Evolutionary conservation across 305 asterid species (phyloP), one percentile per base, ranked within the genome.

Genomic region (Rubia balearica): DNA sequence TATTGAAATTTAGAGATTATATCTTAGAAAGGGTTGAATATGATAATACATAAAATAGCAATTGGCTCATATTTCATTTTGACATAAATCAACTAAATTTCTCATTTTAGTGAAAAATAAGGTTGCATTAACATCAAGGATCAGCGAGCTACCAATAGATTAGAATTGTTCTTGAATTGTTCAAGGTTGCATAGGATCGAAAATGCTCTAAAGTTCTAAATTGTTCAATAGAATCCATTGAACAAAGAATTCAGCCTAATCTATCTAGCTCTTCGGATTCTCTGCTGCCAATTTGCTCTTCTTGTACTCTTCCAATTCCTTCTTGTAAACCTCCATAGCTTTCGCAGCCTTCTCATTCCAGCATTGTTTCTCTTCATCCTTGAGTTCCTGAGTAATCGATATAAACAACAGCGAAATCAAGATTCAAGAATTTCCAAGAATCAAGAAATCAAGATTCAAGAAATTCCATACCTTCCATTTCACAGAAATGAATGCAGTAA

Each of bases 321-420:
- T 89, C 89, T 89, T 92, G 82, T 90, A 92, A 0, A 62, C 87
- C 43, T 84, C 90, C 96, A 87, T 90, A 27, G 89, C 84, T 72
- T 78, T 85, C 8, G 89, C 89, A 73, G 96, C 98, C 71, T 77
- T 83, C 24, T 74, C 81, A 40, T 87, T 92, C 96, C 95, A 90
- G 1, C 67, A 21, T 81, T 83, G 79, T 80, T 79, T 92, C 80
- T 87, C 96, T 76, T 87, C 90, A 49, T 87, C 92, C 65, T 81
- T 80, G 78, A 90, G 16, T 81, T 92, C 97, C 96, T 88, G 45
- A 30, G 65, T 51, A 17, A 17, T 22, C 40, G 8, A 33, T 7
- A 43, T 41, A 2, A 72, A 53, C 10, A 49, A n/a, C 46, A n/a
- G n/a, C n/a, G n/a, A n/a, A n/a, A n/a, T n/a, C n/a, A n/a, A n/a